Percentiles rank a stretch among this genome's conserved stretches.
Evolutionary conservation across 2,329 filamentous ascomycete species (phyloP).

Genomic region (Pseudogymnoascus sp.): DNA sequence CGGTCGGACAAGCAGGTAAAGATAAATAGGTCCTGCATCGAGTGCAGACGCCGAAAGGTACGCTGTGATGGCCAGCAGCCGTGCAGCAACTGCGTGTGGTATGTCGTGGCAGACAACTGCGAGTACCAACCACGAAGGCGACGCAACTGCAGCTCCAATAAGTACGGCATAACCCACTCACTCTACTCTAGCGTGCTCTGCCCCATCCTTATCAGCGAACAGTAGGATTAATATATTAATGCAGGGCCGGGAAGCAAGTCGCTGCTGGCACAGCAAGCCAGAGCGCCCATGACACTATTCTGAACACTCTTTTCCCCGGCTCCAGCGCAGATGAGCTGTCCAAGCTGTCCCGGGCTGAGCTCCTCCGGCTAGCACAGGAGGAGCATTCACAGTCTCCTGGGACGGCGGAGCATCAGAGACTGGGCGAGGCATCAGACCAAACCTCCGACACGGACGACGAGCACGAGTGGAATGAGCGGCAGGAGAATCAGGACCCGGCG

Average conservation of each 20-base stretch:
- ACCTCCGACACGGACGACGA: background rate
- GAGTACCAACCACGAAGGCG: slow-evolving; percentile 6
- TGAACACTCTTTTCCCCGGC: slow-evolving; percentile 7
- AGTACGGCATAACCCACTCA: slow-evolving; percentile 1
- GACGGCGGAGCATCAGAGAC: background rate
- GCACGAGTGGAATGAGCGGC: slow-evolving; percentile 1
- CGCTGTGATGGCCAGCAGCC: slow-evolving; percentile 9
- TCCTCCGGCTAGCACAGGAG: background rate
- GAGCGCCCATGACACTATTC: background rate
- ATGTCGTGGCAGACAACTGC: slow-evolving; percentile 7
- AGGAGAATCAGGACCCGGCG: background rate
- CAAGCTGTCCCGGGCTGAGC: background rate
- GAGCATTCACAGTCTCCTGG: background rate
- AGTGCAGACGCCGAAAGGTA: slow-evolving; percentile 10
- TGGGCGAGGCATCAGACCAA: slow-evolving; percentile 1
- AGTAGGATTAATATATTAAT: slow-evolving; percentile 4
- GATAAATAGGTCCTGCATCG: slow-evolving; percentile 9
- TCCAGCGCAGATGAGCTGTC: slow-evolving; percentile 2
- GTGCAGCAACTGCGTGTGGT: slow-evolving; percentile 8
- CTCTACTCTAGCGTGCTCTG: background rate
- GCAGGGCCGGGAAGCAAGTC: background rate
- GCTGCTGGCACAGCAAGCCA: background rate
- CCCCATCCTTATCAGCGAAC: background rate
- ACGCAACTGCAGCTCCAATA: slow-evolving; percentile 6
- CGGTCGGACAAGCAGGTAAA: slow-evolving; percentile 9